Conservation (phyloP, 148 eudicot species). For the Nepenthes gracilis region DNA sequence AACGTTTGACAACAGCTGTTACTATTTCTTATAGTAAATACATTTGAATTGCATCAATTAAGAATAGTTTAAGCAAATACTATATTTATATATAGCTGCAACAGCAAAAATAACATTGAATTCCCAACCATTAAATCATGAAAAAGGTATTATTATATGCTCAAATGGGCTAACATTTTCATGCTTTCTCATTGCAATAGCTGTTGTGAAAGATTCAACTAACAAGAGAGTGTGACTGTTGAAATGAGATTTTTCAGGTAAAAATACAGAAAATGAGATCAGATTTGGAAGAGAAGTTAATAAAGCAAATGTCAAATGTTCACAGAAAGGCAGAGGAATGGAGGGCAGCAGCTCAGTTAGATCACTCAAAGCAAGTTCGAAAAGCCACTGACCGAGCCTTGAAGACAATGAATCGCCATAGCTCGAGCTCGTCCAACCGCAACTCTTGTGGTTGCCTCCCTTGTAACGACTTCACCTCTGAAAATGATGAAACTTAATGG, state of each 20-base stretch:
- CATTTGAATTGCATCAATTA: no score
- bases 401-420: slow-evolving; percentile 29
- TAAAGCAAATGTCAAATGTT: slow-evolving; percentile 76
- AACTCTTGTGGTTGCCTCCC: slow-evolving; percentile 70
- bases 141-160: no score
- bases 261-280: slow-evolving; percentile 82
- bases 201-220: background rate
- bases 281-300: slow-evolving; percentile 68
- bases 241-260: slow-evolving; percentile 33
- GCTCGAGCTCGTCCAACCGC: slow-evolving; percentile 22
- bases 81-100: no score
- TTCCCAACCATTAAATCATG: no score
- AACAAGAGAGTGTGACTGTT: background rate
- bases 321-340: slow-evolving; percentile 75
- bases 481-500: background rate
- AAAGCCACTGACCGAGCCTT: slow-evolving; percentile 33
- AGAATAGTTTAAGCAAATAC: no score
- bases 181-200: background rate
- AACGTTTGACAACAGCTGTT: no score
- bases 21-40: no score
- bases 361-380: slow-evolving; percentile 49
- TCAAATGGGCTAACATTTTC: background rate
- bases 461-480: slow-evolving; percentile 24
- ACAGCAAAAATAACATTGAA: no score
- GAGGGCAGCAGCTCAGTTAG: slow-evolving; percentile 59